Evolutionary conservation across 1,284 basidiomycete species (phyloP).

Genomic region (Sanghuangporus sanghuang): DNA sequence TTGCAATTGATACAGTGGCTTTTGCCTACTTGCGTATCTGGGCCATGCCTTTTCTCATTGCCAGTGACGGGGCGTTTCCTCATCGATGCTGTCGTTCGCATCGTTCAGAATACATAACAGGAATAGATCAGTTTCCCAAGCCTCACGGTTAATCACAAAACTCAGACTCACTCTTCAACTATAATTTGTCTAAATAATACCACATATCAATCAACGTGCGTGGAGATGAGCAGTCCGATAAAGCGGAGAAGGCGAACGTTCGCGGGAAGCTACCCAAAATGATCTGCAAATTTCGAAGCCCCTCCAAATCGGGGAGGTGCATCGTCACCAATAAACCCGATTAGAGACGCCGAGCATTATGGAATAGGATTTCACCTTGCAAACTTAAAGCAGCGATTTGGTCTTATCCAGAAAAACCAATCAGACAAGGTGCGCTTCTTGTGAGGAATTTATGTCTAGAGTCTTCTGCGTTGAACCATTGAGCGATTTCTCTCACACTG

Average conservation of each 20-base stretch:
- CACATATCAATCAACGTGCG: too few species aligned
- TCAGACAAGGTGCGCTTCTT: background rate
- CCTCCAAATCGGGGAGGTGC: background rate
- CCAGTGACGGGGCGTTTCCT: too few species aligned
- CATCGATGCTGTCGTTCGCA: too few species aligned
- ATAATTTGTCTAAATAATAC: too few species aligned
- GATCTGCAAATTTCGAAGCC: background rate
- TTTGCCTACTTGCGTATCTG: too few species aligned
- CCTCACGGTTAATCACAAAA: too few species aligned
- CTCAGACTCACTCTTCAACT: too few species aligned
- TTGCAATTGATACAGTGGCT: too few species aligned
- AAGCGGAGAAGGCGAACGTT: background rate
- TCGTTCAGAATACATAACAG: too few species aligned
- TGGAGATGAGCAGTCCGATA: too few species aligned
- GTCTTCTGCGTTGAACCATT: background rate
- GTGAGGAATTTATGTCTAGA: background rate
- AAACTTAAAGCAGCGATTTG: background rate
- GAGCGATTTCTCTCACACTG: background rate
- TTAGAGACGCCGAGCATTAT: background rate
- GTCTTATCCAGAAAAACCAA: background rate
- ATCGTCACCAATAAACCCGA: background rate
- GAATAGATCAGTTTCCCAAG: too few species aligned
- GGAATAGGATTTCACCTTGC: background rate
- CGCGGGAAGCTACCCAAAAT: background rate
- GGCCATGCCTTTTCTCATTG: too few species aligned